Percentiles rank a stretch among this genome's conserved stretches.
These are phyloP conservation scores for Nicotiana otophora DNA, from an alignment of 257 asterid species.

Conservation along the genomic window DNA sequence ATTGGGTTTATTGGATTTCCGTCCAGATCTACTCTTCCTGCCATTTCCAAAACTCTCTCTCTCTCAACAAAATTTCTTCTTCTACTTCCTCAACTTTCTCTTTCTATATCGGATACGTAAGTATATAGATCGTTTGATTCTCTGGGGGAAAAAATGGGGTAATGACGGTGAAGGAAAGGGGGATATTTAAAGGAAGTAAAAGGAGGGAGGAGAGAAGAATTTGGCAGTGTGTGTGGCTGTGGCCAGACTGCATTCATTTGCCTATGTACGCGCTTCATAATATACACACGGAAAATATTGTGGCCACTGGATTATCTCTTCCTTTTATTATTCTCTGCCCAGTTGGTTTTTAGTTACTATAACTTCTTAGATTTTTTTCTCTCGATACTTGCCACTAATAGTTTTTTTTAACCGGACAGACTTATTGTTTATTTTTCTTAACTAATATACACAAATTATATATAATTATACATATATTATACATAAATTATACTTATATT, in stretches of 20 bases:
- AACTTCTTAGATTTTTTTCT: not conserved
- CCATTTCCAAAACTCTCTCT: constrained; percentile 32
- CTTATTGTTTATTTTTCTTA: too few relatives aligned
- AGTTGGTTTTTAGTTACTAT: not conserved
- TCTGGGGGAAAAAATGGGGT: not conserved
- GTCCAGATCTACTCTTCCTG: constrained; percentile 88
- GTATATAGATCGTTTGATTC: not conserved
- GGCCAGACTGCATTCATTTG: constrained; percentile 20
- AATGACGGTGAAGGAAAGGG: constrained; percentile 9
- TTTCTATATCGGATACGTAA: too few relatives aligned
- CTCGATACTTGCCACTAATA: too few relatives aligned
- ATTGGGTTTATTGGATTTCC: constrained; percentile 68
- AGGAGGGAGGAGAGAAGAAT: constrained; percentile 35
- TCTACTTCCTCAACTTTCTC: not conserved
- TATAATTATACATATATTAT: too few relatives aligned
- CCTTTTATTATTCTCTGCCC: not conserved
- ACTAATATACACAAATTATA: too few relatives aligned
- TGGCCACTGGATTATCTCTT: not conserved
- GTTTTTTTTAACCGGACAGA: too few relatives aligned
- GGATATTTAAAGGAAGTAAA: constrained; percentile 53
- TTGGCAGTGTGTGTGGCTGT: constrained; percentile 13
- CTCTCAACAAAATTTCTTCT: not conserved
- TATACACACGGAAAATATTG: not conserved
- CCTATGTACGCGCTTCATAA: constrained; percentile 13
- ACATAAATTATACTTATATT: too few relatives aligned